Evolutionary conservation across 208 protist species (phyloP).

Genomic region (Crithidia mellificae): DNA sequence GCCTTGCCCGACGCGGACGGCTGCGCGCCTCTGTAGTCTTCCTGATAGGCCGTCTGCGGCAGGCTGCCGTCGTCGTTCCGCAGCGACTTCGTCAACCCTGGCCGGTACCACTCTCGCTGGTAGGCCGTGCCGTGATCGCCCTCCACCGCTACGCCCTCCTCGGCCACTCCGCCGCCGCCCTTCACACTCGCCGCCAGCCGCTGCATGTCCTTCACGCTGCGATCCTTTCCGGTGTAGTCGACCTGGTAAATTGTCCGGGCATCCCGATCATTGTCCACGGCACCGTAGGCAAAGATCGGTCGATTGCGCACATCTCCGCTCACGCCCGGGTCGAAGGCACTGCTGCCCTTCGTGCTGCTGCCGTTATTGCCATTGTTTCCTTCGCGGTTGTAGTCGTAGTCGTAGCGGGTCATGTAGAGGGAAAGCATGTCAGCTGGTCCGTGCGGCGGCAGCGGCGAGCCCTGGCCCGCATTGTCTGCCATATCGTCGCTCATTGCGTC

Average conservation of each 20-base stretch:
- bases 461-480: background rate
- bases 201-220: conserved; percentile 31
- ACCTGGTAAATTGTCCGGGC: conserved; percentile 55
- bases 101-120: conserved; percentile 30
- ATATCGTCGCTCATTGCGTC: no score
- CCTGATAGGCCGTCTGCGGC: conserved; percentile 67
- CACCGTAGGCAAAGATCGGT: conserved; percentile 59
- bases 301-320: conserved; percentile 80
- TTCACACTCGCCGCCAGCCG: conserved; percentile 9
- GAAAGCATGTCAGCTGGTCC: conserved; percentile 74
- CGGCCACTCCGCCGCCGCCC: conserved; percentile 8
- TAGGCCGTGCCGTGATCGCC: conserved; percentile 22
- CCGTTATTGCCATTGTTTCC: conserved; percentile 1
- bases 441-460: conserved; percentile 48
- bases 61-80: conserved; percentile 35
- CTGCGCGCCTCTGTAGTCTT: conserved; percentile 38
- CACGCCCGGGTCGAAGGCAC: conserved; percentile 28
- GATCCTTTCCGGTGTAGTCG: conserved; percentile 52
- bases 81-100: conserved; percentile 35
- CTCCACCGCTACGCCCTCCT: background rate
- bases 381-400: conserved; percentile 88
- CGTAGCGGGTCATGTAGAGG: conserved; percentile 83
- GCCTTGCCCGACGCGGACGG: background rate
- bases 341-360: background rate
- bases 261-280: conserved; percentile 24